Evolutionary conservation across 495 filamentous ascomycete genomes (phyloP).

Genomic region (Achaetomiella virescens): DNA sequence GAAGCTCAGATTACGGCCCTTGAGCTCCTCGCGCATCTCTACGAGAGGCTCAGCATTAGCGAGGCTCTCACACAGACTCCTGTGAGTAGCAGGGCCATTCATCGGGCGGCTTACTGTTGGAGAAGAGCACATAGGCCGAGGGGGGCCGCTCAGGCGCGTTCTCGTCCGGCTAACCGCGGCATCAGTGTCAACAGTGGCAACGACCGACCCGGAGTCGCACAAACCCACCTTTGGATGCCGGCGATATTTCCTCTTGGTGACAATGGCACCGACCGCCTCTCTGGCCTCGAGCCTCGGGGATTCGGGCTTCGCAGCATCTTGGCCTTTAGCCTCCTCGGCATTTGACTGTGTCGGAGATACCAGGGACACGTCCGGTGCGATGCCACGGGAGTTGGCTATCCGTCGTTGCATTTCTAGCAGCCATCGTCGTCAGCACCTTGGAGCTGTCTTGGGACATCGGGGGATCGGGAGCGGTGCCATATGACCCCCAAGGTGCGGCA

Average conservation of each 20-base stretch:
- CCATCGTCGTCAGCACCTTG: neutral
- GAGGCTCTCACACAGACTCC: neutral
- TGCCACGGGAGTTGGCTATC: constrained; percentile 51
- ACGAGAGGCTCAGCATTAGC: neutral
- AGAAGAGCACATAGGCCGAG: constrained; percentile 79
- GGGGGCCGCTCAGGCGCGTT: constrained; percentile 71
- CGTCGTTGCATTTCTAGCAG: constrained; percentile 45
- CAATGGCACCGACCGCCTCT: constrained; percentile 23
- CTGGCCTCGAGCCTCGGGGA: constrained; percentile 28
- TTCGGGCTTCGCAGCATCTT: constrained; percentile 30
- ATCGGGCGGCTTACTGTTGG: constrained; percentile 56
- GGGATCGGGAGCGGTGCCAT: neutral
- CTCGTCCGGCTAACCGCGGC: constrained; percentile 54
- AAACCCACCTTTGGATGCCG: constrained; percentile 66
- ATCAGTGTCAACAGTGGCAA: constrained; percentile 6
- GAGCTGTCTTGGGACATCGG: neutral
- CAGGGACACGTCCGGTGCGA: constrained; percentile 44
- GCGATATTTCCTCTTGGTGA: constrained; percentile 65
- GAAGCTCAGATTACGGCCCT: constrained; percentile 66
- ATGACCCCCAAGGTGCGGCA: neutral
- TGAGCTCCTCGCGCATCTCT: constrained; percentile 70
- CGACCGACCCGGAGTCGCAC: neutral
- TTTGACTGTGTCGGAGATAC: constrained; percentile 33
- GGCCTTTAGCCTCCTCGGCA: constrained; percentile 30
- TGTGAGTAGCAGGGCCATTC: too few species aligned